A percentile compares a stretch with the other conserved stretches of the same genome.
These are phyloP conservation scores for Oldenlandia corymbosa DNA, from an alignment of 257 asterid genomes.

Conservation along the genomic window DNA sequence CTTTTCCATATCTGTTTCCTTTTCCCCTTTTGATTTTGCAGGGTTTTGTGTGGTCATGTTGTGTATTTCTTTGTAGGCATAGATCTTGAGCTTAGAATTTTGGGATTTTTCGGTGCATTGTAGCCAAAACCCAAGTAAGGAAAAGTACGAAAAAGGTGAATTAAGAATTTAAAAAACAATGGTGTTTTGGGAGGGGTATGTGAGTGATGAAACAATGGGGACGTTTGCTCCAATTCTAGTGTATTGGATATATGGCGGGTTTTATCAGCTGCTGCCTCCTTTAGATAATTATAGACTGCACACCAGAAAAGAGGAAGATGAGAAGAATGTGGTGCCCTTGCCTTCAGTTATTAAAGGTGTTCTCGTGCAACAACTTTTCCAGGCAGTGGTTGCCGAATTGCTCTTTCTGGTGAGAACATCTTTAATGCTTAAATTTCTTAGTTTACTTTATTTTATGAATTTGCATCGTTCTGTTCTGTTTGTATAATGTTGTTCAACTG, in stretches of 20 bases:
- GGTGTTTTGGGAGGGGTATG: conserved; percentile 87
- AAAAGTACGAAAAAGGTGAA: not conserved
- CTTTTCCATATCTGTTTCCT: conserved; percentile 14
- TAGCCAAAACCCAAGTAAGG: conserved; percentile 19
- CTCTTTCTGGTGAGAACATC: conserved; percentile 62
- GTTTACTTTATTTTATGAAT: not conserved
- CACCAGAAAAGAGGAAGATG: conserved; percentile 58
- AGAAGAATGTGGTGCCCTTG: conserved; percentile 67
- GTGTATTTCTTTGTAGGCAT: conserved; percentile 16
- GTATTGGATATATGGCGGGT: conserved; percentile 83
- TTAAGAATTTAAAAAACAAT: conserved; percentile 28
- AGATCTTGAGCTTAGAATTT: conserved; percentile 30
- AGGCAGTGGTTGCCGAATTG: conserved; percentile 64
- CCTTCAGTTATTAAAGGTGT: conserved; percentile 66
- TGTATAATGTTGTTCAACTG: not conserved
- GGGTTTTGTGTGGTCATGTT: conserved; percentile 22
- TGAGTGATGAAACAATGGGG: conserved; percentile 82
- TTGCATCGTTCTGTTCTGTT: not conserved
- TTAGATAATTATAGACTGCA: conserved; percentile 74
- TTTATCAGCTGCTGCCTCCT: conserved; percentile 75
- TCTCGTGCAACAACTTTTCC: conserved; percentile 67
- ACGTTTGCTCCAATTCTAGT: conserved; percentile 85
- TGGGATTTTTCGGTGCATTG: conserved; percentile 1
- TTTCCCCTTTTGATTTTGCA: conserved; percentile 11
- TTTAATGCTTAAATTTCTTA: not conserved